These are phyloP conservation scores for Pyrenophora seminiperda DNA, from an alignment of 2,329 filamentous ascomycete genomes.

Conservation along the genomic window DNA sequence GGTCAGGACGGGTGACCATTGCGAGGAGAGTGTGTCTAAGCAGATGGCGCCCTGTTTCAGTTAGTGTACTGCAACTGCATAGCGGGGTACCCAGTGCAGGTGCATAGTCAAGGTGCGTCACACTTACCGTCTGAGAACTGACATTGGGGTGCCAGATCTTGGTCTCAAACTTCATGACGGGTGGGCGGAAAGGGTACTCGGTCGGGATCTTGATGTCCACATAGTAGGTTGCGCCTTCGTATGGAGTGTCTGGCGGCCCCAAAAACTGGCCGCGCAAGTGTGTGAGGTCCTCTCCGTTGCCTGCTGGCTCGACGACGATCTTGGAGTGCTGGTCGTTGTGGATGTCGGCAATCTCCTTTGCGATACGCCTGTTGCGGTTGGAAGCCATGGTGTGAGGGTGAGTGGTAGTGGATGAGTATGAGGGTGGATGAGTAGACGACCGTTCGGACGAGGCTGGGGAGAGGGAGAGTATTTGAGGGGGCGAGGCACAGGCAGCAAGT, in stretches of 20 bases:
- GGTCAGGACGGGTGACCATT: conserved; percentile 95
- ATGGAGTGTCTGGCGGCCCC: conserved; percentile 90
- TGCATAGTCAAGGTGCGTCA: too few relatives aligned
- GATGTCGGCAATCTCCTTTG: conserved; percentile 79
- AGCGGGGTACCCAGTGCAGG: too few relatives aligned
- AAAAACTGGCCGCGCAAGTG: conserved; percentile 82
- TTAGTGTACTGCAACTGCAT: conserved; percentile 24
- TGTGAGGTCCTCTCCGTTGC: conserved; percentile 71
- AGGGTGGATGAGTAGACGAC: too few relatives aligned
- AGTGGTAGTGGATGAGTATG: conserved; percentile 4
- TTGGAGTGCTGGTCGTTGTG: conserved; percentile 75
- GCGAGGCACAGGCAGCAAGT: conserved; percentile 9
- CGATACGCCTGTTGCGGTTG: conserved; percentile 65
- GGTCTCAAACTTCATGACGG: conserved; percentile 87
- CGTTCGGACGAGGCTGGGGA: neutral
- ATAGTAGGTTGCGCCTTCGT: conserved; percentile 80
- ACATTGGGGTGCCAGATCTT: conserved; percentile 98
- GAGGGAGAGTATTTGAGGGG: conserved; percentile 6
- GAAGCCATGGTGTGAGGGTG: conserved; percentile 55
- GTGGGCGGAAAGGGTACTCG: conserved; percentile 92
- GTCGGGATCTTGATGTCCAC: conserved; percentile 87
- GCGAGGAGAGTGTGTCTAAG: conserved; percentile 84
- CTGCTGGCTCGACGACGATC: conserved; percentile 70
- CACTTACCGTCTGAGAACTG: conserved; percentile 84
- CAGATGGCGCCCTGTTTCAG: conserved; percentile 86